Conservation (phyloP, 371 early-diverging fungal genomes). For the Nematocida ironsii region DNA sequence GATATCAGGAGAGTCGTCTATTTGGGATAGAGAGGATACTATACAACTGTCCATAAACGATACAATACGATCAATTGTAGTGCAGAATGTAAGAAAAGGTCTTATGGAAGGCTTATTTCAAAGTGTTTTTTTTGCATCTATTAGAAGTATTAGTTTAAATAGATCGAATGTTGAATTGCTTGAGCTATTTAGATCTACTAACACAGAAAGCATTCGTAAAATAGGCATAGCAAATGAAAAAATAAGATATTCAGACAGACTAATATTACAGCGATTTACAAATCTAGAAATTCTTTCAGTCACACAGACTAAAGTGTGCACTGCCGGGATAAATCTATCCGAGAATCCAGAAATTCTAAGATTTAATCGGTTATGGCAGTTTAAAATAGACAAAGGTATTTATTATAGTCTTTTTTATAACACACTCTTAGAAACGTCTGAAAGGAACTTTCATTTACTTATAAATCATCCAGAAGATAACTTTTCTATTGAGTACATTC, state of each 20-base stretch:
- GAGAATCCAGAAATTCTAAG: background rate
- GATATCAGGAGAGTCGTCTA: background rate
- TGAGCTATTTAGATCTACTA: background rate
- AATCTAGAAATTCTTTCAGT: conserved; percentile 12
- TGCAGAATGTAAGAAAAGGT: background rate
- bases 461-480: conserved; percentile 4
- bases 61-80: background rate
- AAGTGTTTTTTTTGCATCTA: background rate
- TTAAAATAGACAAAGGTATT: background rate
- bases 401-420: background rate
- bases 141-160: background rate
- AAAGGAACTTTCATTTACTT: background rate
- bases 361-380: conserved; percentile 1
- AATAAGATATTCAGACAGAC: background rate
- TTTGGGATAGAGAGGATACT: background rate
- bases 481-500: background rate
- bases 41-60: background rate
- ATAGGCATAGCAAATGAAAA: background rate
- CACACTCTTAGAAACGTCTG: background rate
- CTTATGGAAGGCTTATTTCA: background rate
- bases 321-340: too few relatives aligned
- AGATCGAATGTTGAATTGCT: background rate
- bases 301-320: background rate
- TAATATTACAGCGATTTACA: background rate
- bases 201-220: background rate